Evolutionary conservation across 1,284 basidiomycete genomes (phyloP).

Genomic region (Coriolopsis trogii): DNA sequence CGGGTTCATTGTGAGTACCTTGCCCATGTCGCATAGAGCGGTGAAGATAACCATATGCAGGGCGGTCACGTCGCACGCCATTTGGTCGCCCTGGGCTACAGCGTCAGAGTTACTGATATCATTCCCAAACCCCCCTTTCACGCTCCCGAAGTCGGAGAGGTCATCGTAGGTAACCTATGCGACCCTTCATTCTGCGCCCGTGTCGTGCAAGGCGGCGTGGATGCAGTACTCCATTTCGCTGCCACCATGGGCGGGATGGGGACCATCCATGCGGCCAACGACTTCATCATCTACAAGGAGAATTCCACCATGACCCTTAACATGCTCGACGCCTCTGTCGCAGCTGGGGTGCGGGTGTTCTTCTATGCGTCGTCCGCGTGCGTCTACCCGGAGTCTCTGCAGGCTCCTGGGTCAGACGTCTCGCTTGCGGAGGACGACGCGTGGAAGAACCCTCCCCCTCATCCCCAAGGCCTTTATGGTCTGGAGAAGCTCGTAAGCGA

Average conservation of each 20-base stretch:
- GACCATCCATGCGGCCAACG: conserved; percentile 54
- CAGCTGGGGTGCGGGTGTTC: conserved; percentile 45
- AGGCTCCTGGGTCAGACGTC: conserved; percentile 39
- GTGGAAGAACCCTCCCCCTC: conserved; percentile 39
- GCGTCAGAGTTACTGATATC: conserved; percentile 50
- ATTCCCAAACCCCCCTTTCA: conserved; percentile 30
- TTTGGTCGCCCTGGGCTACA: conserved; percentile 36
- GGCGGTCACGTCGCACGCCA: conserved; percentile 52
- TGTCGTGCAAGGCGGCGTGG: conserved; percentile 41
- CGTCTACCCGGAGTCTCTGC: conserved; percentile 54
- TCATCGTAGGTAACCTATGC: conserved; percentile 49
- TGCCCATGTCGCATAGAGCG: neutral
- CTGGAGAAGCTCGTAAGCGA: conserved; percentile 61
- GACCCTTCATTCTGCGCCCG: conserved; percentile 42
- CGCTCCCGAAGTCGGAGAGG: conserved; percentile 38
- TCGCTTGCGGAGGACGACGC: conserved; percentile 50
- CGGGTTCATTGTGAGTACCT: conserved; percentile 55
- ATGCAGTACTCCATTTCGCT: conserved; percentile 56
- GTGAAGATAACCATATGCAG: conserved; percentile 34
- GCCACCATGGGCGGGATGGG: conserved; percentile 68
- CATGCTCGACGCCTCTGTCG: conserved; percentile 43
- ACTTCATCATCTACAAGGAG: conserved; percentile 48
- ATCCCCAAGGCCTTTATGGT: conserved; percentile 60
- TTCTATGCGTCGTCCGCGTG: conserved; percentile 64
- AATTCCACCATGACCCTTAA: conserved; percentile 56